Percentiles rank a stretch among this genome's conserved stretches.
Evolutionary conservation across 2,329 filamentous ascomycete species (phyloP).

Genomic region (Mycosphaerella sp.): DNA sequence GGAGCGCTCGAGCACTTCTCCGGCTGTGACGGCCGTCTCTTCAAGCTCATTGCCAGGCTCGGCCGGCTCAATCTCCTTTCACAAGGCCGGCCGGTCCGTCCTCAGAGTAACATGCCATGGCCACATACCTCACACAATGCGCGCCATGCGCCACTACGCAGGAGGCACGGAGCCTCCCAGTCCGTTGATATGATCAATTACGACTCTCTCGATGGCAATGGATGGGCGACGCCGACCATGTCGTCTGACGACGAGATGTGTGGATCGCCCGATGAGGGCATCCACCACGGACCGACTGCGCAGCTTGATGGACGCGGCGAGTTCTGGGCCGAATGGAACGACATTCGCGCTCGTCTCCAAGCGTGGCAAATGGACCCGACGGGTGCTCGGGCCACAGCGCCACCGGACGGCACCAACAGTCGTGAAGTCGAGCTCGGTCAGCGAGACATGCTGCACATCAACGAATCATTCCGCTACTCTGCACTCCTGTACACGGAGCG

Average conservation of each 20-base stretch:
- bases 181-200: conserved; percentile 37
- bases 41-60: conserved; percentile 77
- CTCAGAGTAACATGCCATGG: conserved; percentile 9
- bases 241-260: conserved; percentile 34
- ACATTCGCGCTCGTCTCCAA: conserved; percentile 67
- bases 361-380: conserved; percentile 66
- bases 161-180: conserved; percentile 4
- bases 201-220: conserved; percentile 54
- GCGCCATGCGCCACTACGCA: conserved; percentile 16
- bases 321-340: conserved; percentile 87
- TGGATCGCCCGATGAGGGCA: conserved; percentile 30
- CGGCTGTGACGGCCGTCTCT: conserved; percentile 78
- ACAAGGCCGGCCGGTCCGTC: conserved; percentile 51
- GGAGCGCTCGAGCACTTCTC: conserved; percentile 77
- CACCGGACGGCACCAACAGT: conserved; percentile 25
- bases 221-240: conserved; percentile 45
- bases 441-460: conserved; percentile 71
- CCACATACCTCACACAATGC: conserved; percentile 5
- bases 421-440: conserved; percentile 40
- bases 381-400: conserved; percentile 27
- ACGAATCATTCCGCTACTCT: conserved; percentile 83
- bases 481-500: conserved; percentile 86
- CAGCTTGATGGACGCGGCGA: conserved; percentile 44
- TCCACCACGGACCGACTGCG: conserved; percentile 15
- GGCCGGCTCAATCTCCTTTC: conserved; percentile 79